These are phyloP conservation scores for Barnettozyma vustinii DNA, from an alignment of 805 yeast species.

Conservation along the genomic window DNA sequence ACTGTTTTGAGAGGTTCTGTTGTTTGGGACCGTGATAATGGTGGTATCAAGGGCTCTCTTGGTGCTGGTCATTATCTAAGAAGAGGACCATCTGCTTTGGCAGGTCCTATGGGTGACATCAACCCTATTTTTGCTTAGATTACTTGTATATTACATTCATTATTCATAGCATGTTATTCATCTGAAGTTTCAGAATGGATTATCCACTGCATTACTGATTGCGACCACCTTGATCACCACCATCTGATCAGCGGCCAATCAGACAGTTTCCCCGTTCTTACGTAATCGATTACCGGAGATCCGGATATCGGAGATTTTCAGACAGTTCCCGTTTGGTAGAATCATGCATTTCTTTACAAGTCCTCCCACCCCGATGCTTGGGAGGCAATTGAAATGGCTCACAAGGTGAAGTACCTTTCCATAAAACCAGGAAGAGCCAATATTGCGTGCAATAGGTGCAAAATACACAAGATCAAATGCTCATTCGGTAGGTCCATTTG, in stretches of 20 bases:
- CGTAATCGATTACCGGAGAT: background rate
- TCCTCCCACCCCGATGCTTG: too few relatives aligned
- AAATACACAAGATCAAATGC: slow-evolving; percentile 22
- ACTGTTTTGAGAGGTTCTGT: slow-evolving; percentile 36
- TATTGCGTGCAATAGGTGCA: slow-evolving; percentile 20
- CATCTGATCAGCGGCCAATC: too few relatives aligned
- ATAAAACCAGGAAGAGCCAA: slow-evolving; percentile 20
- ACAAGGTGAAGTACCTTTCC: slow-evolving; percentile 13
- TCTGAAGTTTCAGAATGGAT: too few relatives aligned
- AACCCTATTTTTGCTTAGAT: slow-evolving; percentile 17
- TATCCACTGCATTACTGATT: too few relatives aligned
- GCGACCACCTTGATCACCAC: too few relatives aligned
- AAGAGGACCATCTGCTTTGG: slow-evolving; percentile 22
- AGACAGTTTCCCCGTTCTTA: too few relatives aligned
- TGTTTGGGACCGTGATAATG: slow-evolving; percentile 27
- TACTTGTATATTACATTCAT: too few relatives aligned
- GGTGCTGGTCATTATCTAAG: slow-evolving; percentile 25
- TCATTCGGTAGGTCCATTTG: slow-evolving; percentile 17
- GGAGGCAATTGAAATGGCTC: background rate
- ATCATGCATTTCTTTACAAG: too few relatives aligned
- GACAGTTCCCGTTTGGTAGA: too few relatives aligned
- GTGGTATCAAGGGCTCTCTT: slow-evolving; percentile 15
- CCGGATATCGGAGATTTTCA: background rate
- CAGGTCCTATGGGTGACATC: slow-evolving; percentile 20
- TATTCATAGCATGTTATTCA: too few relatives aligned